Evolutionary conservation across 352 stramenopile species (phyloP).

Genomic region (Saprolegnia parasitica): DNA sequence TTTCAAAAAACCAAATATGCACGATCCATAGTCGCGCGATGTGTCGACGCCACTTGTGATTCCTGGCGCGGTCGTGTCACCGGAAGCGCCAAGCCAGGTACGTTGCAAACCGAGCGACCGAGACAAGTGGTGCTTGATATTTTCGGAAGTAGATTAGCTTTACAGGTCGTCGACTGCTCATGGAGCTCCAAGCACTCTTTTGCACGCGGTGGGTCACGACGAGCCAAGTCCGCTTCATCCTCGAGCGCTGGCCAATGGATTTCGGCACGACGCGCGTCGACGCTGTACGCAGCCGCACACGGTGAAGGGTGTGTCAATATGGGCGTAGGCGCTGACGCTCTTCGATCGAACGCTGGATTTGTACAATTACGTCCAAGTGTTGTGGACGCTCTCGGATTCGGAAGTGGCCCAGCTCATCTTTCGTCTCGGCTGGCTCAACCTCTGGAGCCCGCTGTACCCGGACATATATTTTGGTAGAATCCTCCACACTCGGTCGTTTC

Average conservation of each 20-base stretch:
- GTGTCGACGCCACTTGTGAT: background rate
- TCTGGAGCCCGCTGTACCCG: conserved; percentile 59
- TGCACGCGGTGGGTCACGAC: conserved; percentile 62
- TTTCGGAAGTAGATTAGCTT: conserved; percentile 5
- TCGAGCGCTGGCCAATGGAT: conserved; percentile 44
- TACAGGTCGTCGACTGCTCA: conserved; percentile 49
- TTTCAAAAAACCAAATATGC: background rate
- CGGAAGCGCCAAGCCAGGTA: background rate
- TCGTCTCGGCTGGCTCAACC: conserved; percentile 65
- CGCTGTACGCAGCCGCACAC: conserved; percentile 16
- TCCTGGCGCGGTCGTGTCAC: background rate
- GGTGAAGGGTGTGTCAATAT: too few relatives aligned
- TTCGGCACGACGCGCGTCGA: conserved; percentile 32
- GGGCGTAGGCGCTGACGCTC: conserved; percentile 16
- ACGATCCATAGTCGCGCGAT: background rate
- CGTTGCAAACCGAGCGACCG: background rate
- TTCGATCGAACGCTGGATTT: conserved; percentile 27
- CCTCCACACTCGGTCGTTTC: background rate
- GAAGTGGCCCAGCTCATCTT: conserved; percentile 18
- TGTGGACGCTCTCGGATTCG: conserved; percentile 1
- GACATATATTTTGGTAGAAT: conserved; percentile 58
- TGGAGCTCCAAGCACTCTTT: conserved; percentile 69
- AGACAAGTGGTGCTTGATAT: background rate
- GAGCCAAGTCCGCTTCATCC: conserved; percentile 47
- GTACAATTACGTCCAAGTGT: conserved; percentile 26